Conservation (phyloP, 2,329 filamentous ascomycete species). For the Arthroderma uncinatum region DNA sequence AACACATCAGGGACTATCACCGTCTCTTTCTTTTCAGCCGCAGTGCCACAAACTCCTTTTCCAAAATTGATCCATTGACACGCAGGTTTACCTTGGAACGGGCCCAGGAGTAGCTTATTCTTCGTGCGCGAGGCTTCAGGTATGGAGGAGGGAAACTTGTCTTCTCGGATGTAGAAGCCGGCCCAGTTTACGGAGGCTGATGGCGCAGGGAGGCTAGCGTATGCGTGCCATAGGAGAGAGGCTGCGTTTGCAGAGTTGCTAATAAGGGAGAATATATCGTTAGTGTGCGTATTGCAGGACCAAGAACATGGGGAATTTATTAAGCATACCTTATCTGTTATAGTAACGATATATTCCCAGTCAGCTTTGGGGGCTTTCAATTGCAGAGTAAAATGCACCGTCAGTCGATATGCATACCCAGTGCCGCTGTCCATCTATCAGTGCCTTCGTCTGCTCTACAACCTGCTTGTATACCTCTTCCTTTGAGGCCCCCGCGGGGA, state of each 20-base stretch:
- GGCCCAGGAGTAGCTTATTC: conserved; percentile 33
- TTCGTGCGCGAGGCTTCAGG: conserved; percentile 14
- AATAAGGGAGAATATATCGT: not conserved
- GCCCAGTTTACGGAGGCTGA: conserved; percentile 39
- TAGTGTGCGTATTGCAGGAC: not conserved
- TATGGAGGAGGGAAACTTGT: conserved; percentile 29
- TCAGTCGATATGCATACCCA: conserved; percentile 29
- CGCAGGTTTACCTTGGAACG: conserved; percentile 40
- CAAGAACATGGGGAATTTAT: not conserved
- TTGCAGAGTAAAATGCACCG: not conserved
- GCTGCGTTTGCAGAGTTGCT: conserved; percentile 39
- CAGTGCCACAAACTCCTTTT: conserved; percentile 38
- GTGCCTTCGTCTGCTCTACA: conserved; percentile 28
- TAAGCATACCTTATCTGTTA: not conserved
- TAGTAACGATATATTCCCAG: not conserved
- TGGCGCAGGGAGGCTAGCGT: conserved; percentile 33
- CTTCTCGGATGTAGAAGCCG: conserved; percentile 38
- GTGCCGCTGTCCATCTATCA: conserved; percentile 35
- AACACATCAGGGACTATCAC: conserved; percentile 36
- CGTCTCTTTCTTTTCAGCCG: conserved; percentile 30
- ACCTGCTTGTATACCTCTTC: conserved; percentile 34
- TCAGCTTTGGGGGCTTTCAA: not conserved
- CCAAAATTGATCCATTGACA: conserved; percentile 39
- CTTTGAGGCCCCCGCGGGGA: conserved; percentile 30
- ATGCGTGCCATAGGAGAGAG: conserved; percentile 41